phyloP scores from a whole-genome alignment of 1,139 yeast genomes.

The Entelexis sorbosivorans region DNA sequence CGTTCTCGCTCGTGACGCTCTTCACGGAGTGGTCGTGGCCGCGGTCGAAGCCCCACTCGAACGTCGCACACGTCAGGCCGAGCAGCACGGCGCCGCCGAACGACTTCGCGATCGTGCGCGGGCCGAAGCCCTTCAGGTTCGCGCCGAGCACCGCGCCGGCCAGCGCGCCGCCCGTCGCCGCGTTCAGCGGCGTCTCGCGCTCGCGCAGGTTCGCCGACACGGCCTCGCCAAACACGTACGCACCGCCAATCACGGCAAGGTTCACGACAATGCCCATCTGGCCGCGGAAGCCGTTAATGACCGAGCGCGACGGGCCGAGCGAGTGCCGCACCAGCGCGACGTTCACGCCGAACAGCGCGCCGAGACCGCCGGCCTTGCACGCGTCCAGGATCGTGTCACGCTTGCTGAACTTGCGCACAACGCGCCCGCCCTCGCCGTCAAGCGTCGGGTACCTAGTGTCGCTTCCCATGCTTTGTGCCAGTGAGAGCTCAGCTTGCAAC shows the following conservation, averaged over 20 bases:
- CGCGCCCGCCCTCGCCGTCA: constrained; percentile 23
- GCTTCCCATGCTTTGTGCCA: constrained; percentile 12
- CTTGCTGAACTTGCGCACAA: constrained; percentile 30
- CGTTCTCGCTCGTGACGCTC: constrained; percentile 26
- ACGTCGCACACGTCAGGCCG: constrained; percentile 33
- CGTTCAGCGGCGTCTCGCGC: constrained; percentile 38
- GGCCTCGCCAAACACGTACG: constrained; percentile 34
- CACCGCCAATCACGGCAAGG: constrained; percentile 32
- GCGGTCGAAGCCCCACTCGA: constrained; percentile 39
- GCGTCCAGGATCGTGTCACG: constrained; percentile 39
- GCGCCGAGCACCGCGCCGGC: constrained; percentile 41
- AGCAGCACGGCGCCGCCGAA: constrained; percentile 37
- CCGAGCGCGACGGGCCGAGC: constrained; percentile 26
- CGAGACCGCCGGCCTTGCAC: constrained; percentile 34
- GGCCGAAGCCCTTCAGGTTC: constrained; percentile 27
- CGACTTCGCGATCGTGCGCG: constrained; percentile 33
- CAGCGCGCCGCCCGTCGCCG: constrained; percentile 41
- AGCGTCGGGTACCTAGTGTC: constrained; percentile 22
- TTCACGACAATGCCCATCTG: constrained; percentile 22
- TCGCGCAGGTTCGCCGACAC: constrained; percentile 38
- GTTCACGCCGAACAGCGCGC: constrained; percentile 34
- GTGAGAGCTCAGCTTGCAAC: background rate
- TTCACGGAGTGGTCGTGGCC: constrained; percentile 31
- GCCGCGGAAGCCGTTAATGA: constrained; percentile 23
- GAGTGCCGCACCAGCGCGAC: constrained; percentile 35